Evolutionary conservation across 176 grass and related monocot species (phyloP).

Genomic region (Musa itinerans): DNA sequence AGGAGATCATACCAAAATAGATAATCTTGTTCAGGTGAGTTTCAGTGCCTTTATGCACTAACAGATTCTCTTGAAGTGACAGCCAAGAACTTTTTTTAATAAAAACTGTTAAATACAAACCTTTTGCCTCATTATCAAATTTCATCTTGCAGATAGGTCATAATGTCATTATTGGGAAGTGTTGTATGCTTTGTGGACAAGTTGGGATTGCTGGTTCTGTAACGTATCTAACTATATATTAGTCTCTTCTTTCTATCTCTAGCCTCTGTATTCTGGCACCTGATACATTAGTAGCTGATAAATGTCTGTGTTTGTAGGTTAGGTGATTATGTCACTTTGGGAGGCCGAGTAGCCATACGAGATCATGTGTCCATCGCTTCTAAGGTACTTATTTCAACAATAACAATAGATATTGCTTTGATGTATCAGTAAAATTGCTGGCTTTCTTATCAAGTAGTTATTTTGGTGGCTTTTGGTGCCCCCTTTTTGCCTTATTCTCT

Average conservation of each 20-base stretch:
- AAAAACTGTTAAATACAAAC: not conserved
- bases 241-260: constrained; percentile 1
- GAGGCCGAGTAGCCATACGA: constrained; percentile 51
- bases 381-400: constrained; percentile 31
- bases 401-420: not conserved
- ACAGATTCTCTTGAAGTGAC: not conserved
- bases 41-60: not conserved
- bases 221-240: constrained; percentile 34
- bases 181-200: constrained; percentile 90
- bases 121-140: not conserved
- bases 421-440: not conserved
- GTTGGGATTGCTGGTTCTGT: constrained; percentile 85
- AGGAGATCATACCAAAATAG: constrained; percentile 84
- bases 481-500: no score
- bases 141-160: constrained; percentile 70
- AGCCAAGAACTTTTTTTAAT: not conserved
- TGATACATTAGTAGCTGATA: not conserved
- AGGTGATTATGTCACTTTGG: constrained; percentile 56
- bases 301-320: constrained; percentile 24
- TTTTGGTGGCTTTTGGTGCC: not conserved
- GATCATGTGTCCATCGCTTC: constrained; percentile 63
- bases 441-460: not conserved
- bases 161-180: constrained; percentile 79
- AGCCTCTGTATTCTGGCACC: no score
- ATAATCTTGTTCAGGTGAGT: constrained; percentile 85